Evolutionary conservation across 2,329 filamentous ascomycete genomes (phyloP), one percentile per base, ranked within the genome.

Genomic region (Sclerotinia borealis): DNA sequence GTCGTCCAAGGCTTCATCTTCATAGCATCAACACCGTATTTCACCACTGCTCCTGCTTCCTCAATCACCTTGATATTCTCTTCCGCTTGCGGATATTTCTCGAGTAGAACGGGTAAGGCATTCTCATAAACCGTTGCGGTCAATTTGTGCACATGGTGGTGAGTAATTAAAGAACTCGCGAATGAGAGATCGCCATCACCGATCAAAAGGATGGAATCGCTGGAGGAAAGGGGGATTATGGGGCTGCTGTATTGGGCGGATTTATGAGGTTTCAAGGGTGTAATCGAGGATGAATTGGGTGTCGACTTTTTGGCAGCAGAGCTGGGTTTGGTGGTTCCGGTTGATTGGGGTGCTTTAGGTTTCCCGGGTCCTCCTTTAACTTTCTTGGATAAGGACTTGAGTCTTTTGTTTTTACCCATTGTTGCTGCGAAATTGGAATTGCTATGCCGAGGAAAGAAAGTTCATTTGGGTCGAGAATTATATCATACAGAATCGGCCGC

Each of bases 131-230:
- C 85, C 2, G 90, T 92, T 43, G 88, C 89, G 0, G 85, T 88
- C 7, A 93, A 75, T 71, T 86, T 80, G 65, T 78, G 81, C 77
- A 86, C 91, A 68, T 79, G 81, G 76, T 92, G 88, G 71, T 88
- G 80, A 60, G 81, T 76, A 59, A 88, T 80, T 2, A 93, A 80
- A 2, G 85, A 87, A 34, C 83, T 82, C 15, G 90, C 84, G 74
- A 92, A 93, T 74, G 88, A 92, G 72, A 95, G 85, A 76, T 96
- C 91, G 68, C 86, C 91, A 73, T 95, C 91, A 71, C 91, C 91
- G 59, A 93, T 77, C 3, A 93, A 83, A 8, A 95, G 84, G 67
- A 93, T 91, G 70, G 82, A 78, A 68, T 92, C 85, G 69, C 83
- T 77, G 45, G 83, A 77, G 29, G 80, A 75, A 75, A 93, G 93